Base-by-base conservation (phyloP, 2,329 filamentous ascomycete genomes). In the Botryosphaeria dothidea region DNA sequence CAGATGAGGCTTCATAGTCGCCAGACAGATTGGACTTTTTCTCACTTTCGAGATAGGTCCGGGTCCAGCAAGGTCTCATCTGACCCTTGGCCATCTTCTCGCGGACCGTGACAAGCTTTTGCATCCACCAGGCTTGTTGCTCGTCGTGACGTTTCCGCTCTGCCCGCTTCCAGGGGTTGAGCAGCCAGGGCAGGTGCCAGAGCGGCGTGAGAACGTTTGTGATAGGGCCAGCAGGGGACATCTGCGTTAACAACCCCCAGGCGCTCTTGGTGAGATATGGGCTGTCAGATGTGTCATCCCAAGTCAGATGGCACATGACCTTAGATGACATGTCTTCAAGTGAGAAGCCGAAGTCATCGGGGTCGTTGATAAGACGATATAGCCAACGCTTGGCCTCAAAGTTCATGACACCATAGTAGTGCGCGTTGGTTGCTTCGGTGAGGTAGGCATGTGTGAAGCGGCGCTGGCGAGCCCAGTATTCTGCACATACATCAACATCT, bases 241-340 rank as follows among this genome's bases (percentile, higher is more conserved):
- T 86, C 62, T 86, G 84, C 4, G 79, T 85, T 17, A 86, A 74
- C 1, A 86, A 75, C n/a, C 83, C 84, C 84, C 83, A 85, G 1
- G 84, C 84, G 66, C 80, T 83, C 54, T 80, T 79, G 9, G 79
- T 84, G 66, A 81, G 81, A 67, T 82, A 79, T 60, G 79, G 74
- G 71, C 82, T 85, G 43, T 83, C 70, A 46, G 73, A 75, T 6
- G 80, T 77, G 62, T 86, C 82, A 65, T 85, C 84, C 84, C 84
- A 86, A 15, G 82, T 83, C 49, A 86, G 70, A 61, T 80, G 77
- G 57, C 81, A 83, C 82, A 85, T 85, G 63, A 86, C 78, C 71
- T 86, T 86, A n/a, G 84, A 82, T 17, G 83, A 79, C 82, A 85
- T 84, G 67, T 86, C 84, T 68, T 86, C 84, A 4, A 86, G 77